Conservation (phyloP, 2,329 filamentous ascomycete species). For the Bipolaris gigantea region DNA sequence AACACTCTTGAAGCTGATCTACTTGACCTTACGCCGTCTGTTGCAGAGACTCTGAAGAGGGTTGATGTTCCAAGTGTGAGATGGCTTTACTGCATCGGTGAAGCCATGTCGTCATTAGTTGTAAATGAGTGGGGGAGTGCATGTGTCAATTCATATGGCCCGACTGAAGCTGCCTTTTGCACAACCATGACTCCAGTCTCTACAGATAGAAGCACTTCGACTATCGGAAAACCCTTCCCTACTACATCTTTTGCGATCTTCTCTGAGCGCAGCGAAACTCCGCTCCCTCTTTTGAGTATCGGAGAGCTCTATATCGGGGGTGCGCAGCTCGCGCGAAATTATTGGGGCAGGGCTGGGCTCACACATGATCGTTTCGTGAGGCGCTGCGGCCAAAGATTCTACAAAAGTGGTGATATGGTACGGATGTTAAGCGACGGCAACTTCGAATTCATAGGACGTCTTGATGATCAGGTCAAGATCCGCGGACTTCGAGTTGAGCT, state of each 20-base stretch:
- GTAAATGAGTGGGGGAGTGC: conserved; percentile 44
- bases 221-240: conserved; percentile 49
- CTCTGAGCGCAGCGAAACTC: conserved; percentile 29
- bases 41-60: conserved; percentile 42
- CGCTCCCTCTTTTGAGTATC: conserved; percentile 44
- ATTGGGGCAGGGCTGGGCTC: conserved; percentile 43
- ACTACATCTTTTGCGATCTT: conserved; percentile 47
- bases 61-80: conserved; percentile 42
- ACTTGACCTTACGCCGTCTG: conserved; percentile 49
- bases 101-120: conserved; percentile 47
- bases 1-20: conserved; percentile 42
- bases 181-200: conserved; percentile 47
- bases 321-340: conserved; percentile 51
- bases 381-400: conserved; percentile 38
- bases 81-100: conserved; percentile 51
- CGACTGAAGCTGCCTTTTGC: conserved; percentile 50
- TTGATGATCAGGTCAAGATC: conserved; percentile 48
- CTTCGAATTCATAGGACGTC: conserved; percentile 46
- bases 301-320: conserved; percentile 54
- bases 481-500: conserved; percentile 44
- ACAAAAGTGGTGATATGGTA: conserved; percentile 45
- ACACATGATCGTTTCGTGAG: conserved; percentile 38
- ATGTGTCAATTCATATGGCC: conserved; percentile 52
- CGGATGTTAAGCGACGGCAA: conserved; percentile 44
- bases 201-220: conserved; percentile 36